A percentile compares a stretch with the other conserved stretches of the same genome.
Evolutionary conservation across 2,329 filamentous ascomycete genomes (phyloP).

Genomic region (Dactylellina cionopaga): DNA sequence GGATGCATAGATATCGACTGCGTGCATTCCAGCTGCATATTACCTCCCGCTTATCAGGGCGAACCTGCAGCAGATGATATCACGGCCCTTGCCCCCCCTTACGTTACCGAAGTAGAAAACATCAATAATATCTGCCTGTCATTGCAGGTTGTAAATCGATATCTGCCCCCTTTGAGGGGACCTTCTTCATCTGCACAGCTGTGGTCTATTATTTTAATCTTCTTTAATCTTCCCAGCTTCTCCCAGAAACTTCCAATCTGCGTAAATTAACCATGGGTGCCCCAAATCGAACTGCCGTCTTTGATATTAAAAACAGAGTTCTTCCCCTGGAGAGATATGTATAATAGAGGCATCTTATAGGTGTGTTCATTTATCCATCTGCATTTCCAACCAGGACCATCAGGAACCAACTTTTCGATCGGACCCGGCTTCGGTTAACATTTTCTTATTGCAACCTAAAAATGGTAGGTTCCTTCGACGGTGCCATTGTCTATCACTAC

Average conservation of each 20-base stretch:
- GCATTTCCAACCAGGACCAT: not conserved
- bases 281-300: not conserved
- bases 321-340: not conserved
- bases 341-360: not conserved
- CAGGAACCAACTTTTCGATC: not conserved
- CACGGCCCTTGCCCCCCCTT: slow-evolving; percentile 16
- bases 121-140: too few species aligned
- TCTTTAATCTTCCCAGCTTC: not conserved
- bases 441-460: slow-evolving; percentile 21
- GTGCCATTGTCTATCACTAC: too few species aligned
- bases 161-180: too few species aligned
- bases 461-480: too few species aligned
- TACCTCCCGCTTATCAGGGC: slow-evolving; percentile 38
- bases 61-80: slow-evolving; percentile 5
- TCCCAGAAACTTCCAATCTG: slow-evolving; percentile 22
- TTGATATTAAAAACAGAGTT: not conserved
- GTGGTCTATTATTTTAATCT: not conserved
- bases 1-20: not conserved
- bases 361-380: not conserved
- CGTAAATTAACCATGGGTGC: not conserved
- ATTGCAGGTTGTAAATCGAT: too few species aligned
- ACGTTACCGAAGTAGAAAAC: not conserved
- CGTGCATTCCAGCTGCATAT: slow-evolving; percentile 35
- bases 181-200: not conserved
- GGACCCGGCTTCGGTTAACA: slow-evolving; percentile 25